Conservation (phyloP, 139 green algal species). For the Cymbomonas tetramitiformis region DNA sequence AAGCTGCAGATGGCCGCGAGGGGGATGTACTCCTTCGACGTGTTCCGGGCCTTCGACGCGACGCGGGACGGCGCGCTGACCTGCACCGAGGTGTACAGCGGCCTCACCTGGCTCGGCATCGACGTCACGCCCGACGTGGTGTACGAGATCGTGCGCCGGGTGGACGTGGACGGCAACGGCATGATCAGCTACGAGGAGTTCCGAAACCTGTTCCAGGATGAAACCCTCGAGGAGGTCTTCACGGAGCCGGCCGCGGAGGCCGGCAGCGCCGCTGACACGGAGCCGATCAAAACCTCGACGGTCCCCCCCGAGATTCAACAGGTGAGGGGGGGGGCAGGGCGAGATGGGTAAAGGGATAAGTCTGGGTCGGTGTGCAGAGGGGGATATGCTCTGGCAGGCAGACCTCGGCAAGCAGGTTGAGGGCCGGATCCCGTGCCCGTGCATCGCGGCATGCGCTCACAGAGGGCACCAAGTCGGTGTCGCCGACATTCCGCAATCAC, state of each 20-base stretch:
- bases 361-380: background rate
- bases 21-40: slow-evolving; percentile 1
- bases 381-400: too few species aligned
- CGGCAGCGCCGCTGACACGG: background rate
- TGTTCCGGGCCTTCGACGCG: slow-evolving; percentile 9
- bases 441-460: too few species aligned
- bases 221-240: background rate
- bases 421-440: too few species aligned
- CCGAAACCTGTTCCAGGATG: background rate
- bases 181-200: slow-evolving; percentile 3
- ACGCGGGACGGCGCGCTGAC: background rate
- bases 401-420: too few species aligned
- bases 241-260: background rate
- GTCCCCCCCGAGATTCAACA: background rate
- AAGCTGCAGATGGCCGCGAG: background rate
- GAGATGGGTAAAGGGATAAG: background rate
- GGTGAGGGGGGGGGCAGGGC: background rate
- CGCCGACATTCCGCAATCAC: too few species aligned
- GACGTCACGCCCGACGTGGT: background rate
- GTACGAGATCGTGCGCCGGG: background rate
- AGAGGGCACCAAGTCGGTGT: too few species aligned
- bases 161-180: background rate
- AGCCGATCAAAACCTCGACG: background rate
- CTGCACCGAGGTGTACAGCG: slow-evolving; percentile 9
- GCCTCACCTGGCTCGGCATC: slow-evolving; percentile 9